These are phyloP conservation scores for Rhododendron griersonianum DNA, from an alignment of 148 eudicot genomes.

Conservation along the genomic window DNA sequence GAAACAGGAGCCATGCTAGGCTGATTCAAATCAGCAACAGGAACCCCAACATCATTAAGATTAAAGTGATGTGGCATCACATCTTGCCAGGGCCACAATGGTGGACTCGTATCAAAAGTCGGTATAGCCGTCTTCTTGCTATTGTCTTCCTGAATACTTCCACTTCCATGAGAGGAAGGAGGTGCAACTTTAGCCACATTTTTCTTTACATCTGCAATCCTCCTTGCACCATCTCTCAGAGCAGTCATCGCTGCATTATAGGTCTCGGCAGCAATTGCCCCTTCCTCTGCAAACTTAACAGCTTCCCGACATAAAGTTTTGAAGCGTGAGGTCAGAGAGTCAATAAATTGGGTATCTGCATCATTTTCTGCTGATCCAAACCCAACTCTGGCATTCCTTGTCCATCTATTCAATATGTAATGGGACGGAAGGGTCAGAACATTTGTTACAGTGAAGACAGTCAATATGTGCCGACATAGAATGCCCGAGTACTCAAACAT, in stretches of 20 bases:
- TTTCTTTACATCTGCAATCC: constrained; percentile 25
- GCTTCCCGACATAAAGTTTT: constrained; percentile 28
- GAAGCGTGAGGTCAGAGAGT: constrained; percentile 25
- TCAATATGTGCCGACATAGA: constrained; percentile 28
- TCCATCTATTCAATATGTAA: constrained; percentile 31
- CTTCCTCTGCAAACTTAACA: constrained; percentile 32
- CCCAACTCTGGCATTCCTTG: constrained; percentile 24
- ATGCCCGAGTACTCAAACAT: constrained; percentile 33
- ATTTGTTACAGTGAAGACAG: constrained; percentile 34
- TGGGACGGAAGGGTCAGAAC: constrained; percentile 32
- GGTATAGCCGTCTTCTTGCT: constrained; percentile 13
- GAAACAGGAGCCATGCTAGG: constrained; percentile 18
- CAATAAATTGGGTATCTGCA: constrained; percentile 14
- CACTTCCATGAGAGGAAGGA: constrained; percentile 16
- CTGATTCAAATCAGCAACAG: constrained; percentile 24
- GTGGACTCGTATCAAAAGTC: constrained; percentile 16
- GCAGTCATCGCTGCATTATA: constrained; percentile 20
- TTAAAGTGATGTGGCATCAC: constrained; percentile 22
- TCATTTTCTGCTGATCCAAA: constrained; percentile 8
- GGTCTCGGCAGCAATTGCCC: constrained; percentile 29
- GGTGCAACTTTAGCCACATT: constrained; percentile 26
- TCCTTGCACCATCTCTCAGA: constrained; percentile 29
- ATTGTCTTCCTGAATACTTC: constrained; percentile 22
- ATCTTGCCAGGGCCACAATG: constrained; percentile 30
- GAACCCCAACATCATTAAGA: constrained; percentile 23